These are phyloP conservation scores for Limonium bicolor DNA, from an alignment of 148 eudicot genomes.

Conservation along the genomic window DNA sequence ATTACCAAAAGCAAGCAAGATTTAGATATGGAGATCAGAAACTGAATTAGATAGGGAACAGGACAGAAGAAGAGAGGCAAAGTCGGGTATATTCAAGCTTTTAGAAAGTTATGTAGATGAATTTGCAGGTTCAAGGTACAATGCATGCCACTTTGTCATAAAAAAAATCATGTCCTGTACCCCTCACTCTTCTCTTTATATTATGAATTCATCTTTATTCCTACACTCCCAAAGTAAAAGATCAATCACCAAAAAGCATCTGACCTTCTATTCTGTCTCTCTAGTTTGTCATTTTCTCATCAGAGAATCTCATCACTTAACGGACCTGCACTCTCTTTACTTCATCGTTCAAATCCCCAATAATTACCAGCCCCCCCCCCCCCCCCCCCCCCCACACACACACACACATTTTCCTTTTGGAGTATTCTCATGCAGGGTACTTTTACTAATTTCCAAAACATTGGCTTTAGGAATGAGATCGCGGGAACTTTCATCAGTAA, in stretches of 20 bases:
- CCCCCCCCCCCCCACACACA: constrained; percentile 13
- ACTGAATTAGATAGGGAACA: too few relatives aligned
- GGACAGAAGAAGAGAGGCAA: background rate
- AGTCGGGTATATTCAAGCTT: constrained; percentile 4
- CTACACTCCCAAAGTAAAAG: background rate
- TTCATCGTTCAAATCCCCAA: constrained; percentile 33
- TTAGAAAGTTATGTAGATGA: constrained; percentile 5
- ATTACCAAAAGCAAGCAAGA: constrained; percentile 3
- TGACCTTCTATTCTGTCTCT: constrained; percentile 6
- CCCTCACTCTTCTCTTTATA: background rate
- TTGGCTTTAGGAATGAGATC: too few relatives aligned
- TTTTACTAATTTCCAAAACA: too few relatives aligned
- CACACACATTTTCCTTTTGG: constrained; percentile 5
- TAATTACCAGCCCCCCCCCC: constrained; percentile 31
- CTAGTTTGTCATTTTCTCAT: constrained; percentile 45
- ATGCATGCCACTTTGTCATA: constrained; percentile 3
- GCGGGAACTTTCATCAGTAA: too few relatives aligned
- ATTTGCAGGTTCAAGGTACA: constrained; percentile 7
- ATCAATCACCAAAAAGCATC: background rate
- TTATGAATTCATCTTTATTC: background rate
- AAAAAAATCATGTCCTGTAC: background rate
- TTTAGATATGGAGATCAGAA: too few relatives aligned
- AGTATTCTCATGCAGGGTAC: constrained; percentile 3
- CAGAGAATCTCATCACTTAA: constrained; percentile 53
- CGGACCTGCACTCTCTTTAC: constrained; percentile 19